Evolutionary conservation across 2,329 filamentous ascomycete genomes (phyloP).

Genomic region (Beauveria bassiana): DNA sequence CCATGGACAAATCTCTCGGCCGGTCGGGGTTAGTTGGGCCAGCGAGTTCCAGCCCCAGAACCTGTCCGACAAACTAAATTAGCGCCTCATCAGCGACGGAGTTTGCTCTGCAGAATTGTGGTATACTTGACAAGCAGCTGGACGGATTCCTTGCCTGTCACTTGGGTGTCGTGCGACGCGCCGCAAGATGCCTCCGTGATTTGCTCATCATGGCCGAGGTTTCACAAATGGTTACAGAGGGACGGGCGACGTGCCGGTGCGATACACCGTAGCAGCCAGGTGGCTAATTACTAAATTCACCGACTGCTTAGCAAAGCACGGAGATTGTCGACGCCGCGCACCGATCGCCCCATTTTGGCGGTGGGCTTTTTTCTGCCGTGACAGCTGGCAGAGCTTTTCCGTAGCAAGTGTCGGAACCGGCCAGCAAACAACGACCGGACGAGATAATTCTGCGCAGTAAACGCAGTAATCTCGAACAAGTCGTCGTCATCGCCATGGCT

Average conservation of each 20-base stretch:
- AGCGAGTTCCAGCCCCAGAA: background rate
- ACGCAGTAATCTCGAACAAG: background rate
- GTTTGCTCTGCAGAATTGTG: background rate
- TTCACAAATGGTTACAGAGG: background rate
- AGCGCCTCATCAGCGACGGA: background rate
- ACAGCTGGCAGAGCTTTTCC: constrained; percentile 3
- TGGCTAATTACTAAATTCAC: no score
- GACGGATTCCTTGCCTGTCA: background rate
- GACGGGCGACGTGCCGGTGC: background rate
- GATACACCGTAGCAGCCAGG: no score
- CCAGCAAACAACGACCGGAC: background rate
- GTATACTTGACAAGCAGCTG: background rate
- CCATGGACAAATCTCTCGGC: background rate
- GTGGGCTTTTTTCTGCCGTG: constrained; percentile 3
- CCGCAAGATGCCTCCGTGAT: background rate
- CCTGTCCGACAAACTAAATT: background rate
- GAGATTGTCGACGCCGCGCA: background rate
- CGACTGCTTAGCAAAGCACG: constrained; percentile 8
- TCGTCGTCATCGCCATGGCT: constrained; percentile 21
- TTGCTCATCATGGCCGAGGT: no score
- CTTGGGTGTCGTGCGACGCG: background rate
- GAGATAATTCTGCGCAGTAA: background rate
- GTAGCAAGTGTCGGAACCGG: background rate
- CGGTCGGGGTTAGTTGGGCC: background rate
- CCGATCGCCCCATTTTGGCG: constrained; percentile 1